Conservation (phyloP, 2,329 filamentous ascomycete genomes). For the Periconia sp. region DNA sequence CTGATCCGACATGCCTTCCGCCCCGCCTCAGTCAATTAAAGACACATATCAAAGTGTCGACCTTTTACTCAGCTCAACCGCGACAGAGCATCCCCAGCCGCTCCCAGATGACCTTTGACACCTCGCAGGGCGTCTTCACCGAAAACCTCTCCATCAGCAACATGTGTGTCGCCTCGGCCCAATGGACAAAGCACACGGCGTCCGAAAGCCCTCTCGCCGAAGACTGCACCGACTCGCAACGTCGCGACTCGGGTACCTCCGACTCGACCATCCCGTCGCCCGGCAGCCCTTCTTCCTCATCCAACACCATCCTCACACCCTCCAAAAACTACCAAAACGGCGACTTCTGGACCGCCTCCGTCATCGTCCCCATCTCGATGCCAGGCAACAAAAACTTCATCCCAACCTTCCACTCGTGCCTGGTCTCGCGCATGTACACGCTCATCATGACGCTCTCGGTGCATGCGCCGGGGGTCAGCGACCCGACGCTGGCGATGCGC, state of each 20-base stretch:
- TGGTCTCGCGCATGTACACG: conserved; percentile 64
- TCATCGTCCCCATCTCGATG: conserved; percentile 65
- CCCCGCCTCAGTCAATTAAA: conserved; percentile 56
- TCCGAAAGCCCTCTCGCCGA: conserved; percentile 33
- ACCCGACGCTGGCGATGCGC: conserved; percentile 42
- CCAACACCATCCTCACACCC: conserved; percentile 34
- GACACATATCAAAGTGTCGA: conserved; percentile 59
- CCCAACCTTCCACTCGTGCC: conserved; percentile 70
- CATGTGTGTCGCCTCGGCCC: conserved; percentile 58
- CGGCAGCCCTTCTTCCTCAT: conserved; percentile 16
- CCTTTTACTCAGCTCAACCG: conserved; percentile 58
- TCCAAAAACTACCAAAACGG: conserved; percentile 48
- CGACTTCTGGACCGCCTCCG: conserved; percentile 62
- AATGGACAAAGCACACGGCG: conserved; percentile 55
- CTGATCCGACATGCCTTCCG: conserved; percentile 51
- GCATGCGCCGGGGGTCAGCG: conserved; percentile 44
- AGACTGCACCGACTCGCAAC: conserved; percentile 13
- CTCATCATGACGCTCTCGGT: conserved; percentile 62
- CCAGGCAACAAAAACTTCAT: conserved; percentile 64
- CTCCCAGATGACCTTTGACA: conserved; percentile 45
- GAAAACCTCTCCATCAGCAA: conserved; percentile 57
- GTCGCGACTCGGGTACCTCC: conserved; percentile 47
- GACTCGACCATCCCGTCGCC: conserved; percentile 23
- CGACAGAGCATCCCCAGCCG: conserved; percentile 54
- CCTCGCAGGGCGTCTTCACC: conserved; percentile 55